Conservation (phyloP, 176 grass and related monocot genomes). For the Ensete ventricosum region DNA sequence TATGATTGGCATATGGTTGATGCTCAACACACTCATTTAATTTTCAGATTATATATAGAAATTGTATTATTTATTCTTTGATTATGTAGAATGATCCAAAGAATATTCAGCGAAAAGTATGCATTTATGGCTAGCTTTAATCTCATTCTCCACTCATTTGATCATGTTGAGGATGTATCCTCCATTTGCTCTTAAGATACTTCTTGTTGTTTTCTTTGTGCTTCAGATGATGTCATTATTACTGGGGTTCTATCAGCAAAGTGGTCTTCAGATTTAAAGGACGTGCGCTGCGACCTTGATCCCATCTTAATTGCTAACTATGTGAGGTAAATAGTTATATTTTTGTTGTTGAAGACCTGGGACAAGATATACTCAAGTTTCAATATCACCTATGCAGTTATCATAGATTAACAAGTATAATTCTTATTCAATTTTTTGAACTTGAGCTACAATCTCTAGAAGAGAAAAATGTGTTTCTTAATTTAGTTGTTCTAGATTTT, state of each 20-base stretch:
- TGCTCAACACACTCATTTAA: too few species aligned
- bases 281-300: constrained; percentile 83
- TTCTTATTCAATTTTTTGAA: background rate
- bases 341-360: background rate
- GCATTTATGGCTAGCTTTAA: background rate
- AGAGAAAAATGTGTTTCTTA: background rate
- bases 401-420: background rate
- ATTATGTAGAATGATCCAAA: background rate
- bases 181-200: background rate
- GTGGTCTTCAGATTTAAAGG: constrained; percentile 91
- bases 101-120: background rate
- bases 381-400: background rate
- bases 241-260: constrained; percentile 81
- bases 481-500: background rate
- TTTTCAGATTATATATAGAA: background rate
- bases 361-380: background rate
- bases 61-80: background rate
- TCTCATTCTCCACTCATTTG: background rate
- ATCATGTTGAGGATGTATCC: background rate
- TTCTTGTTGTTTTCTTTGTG: constrained; percentile 18
- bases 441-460: background rate
- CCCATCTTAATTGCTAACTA: constrained; percentile 77
- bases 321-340: constrained; percentile 47
- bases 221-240: constrained; percentile 79
- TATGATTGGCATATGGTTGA: too few species aligned